Evolutionary conservation across 306 rosid genomes (phyloP), one percentile per base, ranked within the genome.

Genomic region (Lagenaria siceraria): DNA sequence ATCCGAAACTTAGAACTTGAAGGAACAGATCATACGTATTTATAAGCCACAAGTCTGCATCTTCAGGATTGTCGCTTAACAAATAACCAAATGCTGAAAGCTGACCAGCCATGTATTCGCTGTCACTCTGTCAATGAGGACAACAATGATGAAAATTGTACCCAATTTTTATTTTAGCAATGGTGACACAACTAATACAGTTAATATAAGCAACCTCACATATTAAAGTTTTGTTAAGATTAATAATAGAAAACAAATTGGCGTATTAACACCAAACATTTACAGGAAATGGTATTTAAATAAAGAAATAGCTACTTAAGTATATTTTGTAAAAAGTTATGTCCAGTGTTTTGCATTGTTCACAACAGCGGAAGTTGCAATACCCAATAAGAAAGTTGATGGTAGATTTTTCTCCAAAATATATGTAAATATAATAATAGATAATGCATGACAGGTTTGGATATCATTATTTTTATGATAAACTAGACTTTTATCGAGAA

Each of bases 41-140:
- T 63, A 95, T 90, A 73, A 95, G 99, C 99, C 99, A 95, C 48
- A 95, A 87, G 80, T 95, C 97, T 76, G 99, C 97, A 54, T 84
- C 87, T 63, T 95, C 97, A 36, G 97, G 97, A 83, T 84, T 81
- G 77, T 90, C 97, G 64, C 82, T 89, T 63, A 95, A 75, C 2
- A 93, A 87, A 81, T 95, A 95, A 62, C 99, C 99, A 78, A 90
- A 92, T 52, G 97, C 92, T 40, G 93, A 88, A 79, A 95, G 97
- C 82, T 92, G 99, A 73, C 99, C 99, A 74, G 97, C 97, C 99
- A 95, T 95, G 72, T 95, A 92, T 82, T 92, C 99, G 40, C 97
- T 92, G 74, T 95, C 99, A 73, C 99, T 95, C 97, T 95, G 93
- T 60, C 17, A 46, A 77, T 22, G 42, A 36, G 17, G 64, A 58